phyloP scores from a whole-genome alignment of 2,329 filamentous ascomycete genomes.

The Tolypocladium tundrense region DNA sequence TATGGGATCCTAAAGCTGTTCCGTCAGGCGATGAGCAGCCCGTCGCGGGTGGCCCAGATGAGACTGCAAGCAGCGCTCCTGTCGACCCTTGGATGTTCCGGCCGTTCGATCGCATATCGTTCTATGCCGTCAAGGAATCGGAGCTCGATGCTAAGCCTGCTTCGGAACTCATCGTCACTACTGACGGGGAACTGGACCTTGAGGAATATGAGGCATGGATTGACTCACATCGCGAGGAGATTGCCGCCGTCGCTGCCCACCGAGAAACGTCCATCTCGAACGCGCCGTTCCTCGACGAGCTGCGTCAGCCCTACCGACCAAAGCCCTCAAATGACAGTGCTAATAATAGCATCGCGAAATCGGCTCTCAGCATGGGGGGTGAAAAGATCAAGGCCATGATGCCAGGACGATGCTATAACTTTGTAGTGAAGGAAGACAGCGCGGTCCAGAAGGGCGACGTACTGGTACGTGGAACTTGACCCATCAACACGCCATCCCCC shows the following conservation, averaged over 20 bases:
- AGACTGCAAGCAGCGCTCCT: not conserved
- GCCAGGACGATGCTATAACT: slow-evolving; percentile 23
- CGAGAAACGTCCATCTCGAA: slow-evolving; percentile 15
- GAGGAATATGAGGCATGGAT: slow-evolving; percentile 21
- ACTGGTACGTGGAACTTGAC: slow-evolving; percentile 8
- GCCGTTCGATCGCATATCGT: slow-evolving; percentile 22
- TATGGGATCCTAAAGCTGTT: slow-evolving; percentile 17
- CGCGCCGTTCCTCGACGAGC: slow-evolving; percentile 18
- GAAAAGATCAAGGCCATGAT: slow-evolving; percentile 17
- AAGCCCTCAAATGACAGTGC: not conserved
- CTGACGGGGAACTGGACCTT: slow-evolving; percentile 17
- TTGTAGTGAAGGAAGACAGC: slow-evolving; percentile 14
- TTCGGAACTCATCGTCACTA: slow-evolving; percentile 14
- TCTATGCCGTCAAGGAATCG: slow-evolving; percentile 17
- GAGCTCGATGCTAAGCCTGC: slow-evolving; percentile 14
- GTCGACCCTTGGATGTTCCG: slow-evolving; percentile 17
- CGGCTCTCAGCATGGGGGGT: not conserved
- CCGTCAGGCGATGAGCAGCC: not conserved
- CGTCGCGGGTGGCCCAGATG: too few relatives aligned
- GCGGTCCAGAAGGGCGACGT: slow-evolving; percentile 16
- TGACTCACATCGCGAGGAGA: slow-evolving; percentile 14
- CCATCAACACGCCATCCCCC: not conserved
- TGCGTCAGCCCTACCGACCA: slow-evolving; percentile 14
- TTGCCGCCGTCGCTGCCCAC: slow-evolving; percentile 8
- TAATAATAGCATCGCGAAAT: not conserved